Percentiles rank a stretch among this genome's conserved stretches.
Conservation (phyloP, 148 eudicot genomes). For the Cornus controversa region DNA sequence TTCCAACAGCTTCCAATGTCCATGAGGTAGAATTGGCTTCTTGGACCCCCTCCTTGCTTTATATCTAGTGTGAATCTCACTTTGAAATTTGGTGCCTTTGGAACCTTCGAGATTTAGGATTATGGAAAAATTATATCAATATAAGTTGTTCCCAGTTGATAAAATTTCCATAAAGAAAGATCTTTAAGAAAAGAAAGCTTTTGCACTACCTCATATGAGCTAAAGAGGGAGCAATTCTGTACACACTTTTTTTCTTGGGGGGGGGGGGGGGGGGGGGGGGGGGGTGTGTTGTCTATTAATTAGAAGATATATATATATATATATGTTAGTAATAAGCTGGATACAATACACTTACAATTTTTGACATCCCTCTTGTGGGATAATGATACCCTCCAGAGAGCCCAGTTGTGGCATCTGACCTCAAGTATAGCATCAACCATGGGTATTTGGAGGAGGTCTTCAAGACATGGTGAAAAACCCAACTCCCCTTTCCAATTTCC, state of each 20-base stretch:
- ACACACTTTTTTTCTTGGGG: too few species aligned
- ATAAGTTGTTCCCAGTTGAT: background rate
- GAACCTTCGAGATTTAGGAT: slow-evolving; percentile 22
- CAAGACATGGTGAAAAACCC: slow-evolving; percentile 31
- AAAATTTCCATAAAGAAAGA: background rate
- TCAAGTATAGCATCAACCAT: slow-evolving; percentile 38
- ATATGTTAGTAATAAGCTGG: background rate
- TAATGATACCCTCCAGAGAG: slow-evolving; percentile 40
- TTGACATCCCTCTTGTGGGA: slow-evolving; percentile 30
- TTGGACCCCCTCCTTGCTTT: slow-evolving; percentile 45
- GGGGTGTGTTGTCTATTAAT: too few species aligned
- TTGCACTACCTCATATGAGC: too few species aligned
- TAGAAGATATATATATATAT: too few species aligned
- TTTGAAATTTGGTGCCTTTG: slow-evolving; percentile 54
- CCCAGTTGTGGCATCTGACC: slow-evolving; percentile 32
- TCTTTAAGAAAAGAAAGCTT: background rate
- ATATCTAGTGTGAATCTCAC: slow-evolving; percentile 44
- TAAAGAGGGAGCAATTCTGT: too few species aligned
- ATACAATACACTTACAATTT: slow-evolving; percentile 21
- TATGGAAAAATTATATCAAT: background rate
- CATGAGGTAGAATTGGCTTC: slow-evolving; percentile 51
- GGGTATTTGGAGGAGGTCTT: slow-evolving; percentile 32
- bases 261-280: too few species aligned
- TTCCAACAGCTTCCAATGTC: slow-evolving; percentile 78
- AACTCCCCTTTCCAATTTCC: slow-evolving; percentile 33